Conservation (phyloP, 306 rosid species). For the Sophora flavescens region DNA sequence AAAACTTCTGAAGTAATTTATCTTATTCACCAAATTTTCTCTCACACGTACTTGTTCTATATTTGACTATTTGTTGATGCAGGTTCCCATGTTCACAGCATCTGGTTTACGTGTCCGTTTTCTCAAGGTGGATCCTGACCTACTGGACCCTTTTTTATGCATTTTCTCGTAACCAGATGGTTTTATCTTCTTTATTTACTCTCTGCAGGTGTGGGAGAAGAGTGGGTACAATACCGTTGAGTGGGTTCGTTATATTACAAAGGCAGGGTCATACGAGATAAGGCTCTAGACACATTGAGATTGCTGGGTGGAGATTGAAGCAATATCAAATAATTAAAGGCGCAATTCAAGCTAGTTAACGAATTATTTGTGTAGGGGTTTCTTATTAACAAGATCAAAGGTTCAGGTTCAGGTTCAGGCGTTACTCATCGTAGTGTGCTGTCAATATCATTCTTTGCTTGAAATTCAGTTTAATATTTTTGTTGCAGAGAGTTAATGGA, state of each 20-base stretch:
- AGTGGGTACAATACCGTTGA: slow-evolving; percentile 98
- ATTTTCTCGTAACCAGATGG: neutral
- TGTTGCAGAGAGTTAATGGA: slow-evolving; percentile 35
- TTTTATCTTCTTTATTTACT: slow-evolving; percentile 12
- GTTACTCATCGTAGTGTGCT: slow-evolving; percentile 21
- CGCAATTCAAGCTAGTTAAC: neutral
- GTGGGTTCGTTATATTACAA: slow-evolving; percentile 98
- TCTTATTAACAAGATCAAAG: slow-evolving; percentile 10
- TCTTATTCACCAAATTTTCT: slow-evolving; percentile 4
- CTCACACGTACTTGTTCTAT: slow-evolving; percentile 21
- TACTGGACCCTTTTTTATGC: neutral
- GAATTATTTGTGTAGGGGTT: slow-evolving; percentile 6
- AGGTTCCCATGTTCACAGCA: slow-evolving; percentile 96
- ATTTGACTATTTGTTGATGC: slow-evolving; percentile 33
- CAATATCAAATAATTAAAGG: slow-evolving; percentile 22
- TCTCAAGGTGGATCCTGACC: slow-evolving; percentile 69
- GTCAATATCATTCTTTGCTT: slow-evolving; percentile 41
- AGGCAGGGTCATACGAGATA: slow-evolving; percentile 94
- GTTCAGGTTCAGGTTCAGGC: slow-evolving; percentile 4
- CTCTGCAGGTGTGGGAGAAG: slow-evolving; percentile 96
- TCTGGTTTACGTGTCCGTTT: slow-evolving; percentile 97
- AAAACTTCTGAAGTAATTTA: neutral
- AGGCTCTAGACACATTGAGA: slow-evolving; percentile 70
- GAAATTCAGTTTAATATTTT: slow-evolving; percentile 27
- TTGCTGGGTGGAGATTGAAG: slow-evolving; percentile 42